phyloP scores from a whole-genome alignment of 495 filamentous ascomycete species.

The Penicilliopsis zonata region DNA sequence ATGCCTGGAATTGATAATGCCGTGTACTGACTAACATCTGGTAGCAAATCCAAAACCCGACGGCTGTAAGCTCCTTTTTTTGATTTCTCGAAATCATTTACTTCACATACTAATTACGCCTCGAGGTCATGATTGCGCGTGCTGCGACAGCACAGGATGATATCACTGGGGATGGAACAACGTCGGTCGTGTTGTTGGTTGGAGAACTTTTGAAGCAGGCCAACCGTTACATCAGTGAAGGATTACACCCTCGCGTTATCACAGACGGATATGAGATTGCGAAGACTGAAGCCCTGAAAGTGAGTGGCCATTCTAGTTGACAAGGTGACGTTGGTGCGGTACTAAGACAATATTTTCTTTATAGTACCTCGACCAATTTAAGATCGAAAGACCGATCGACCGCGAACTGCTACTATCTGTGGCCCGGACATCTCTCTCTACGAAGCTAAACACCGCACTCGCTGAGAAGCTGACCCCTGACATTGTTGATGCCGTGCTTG shows the following conservation, averaged over 20 bases:
- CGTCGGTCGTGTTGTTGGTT: conserved; percentile 87
- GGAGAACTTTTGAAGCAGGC: conserved; percentile 97
- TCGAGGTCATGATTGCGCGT: conserved; percentile 87
- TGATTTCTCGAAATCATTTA: no score
- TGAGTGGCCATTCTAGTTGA: conserved; percentile 13
- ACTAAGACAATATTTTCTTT: conserved; percentile 1
- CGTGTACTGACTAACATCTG: conserved; percentile 20
- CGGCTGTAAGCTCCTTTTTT: conserved; percentile 48
- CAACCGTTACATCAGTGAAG: conserved; percentile 85
- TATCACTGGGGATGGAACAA: conserved; percentile 96
- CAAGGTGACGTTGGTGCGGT: background rate
- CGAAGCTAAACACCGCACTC: conserved; percentile 79
- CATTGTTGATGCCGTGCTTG: conserved; percentile 90
- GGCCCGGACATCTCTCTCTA: conserved; percentile 86
- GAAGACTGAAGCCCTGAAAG: conserved; percentile 86
- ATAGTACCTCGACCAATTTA: conserved; percentile 91
- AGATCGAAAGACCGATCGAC: conserved; percentile 75
- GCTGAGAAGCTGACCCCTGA: conserved; percentile 84
- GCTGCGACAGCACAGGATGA: conserved; percentile 97
- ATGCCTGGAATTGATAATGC: background rate
- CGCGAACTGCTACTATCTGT: conserved; percentile 89
- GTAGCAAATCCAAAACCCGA: conserved; percentile 74
- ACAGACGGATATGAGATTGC: conserved; percentile 97
- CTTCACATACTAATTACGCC: conserved; percentile 15
- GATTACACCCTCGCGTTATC: conserved; percentile 89